Percentiles rank a stretch among this genome's conserved stretches.
These are phyloP conservation scores for Blastocladiella emersonii DNA, from an alignment of 371 early-diverging fungal genomes.

Conservation along the genomic window DNA sequence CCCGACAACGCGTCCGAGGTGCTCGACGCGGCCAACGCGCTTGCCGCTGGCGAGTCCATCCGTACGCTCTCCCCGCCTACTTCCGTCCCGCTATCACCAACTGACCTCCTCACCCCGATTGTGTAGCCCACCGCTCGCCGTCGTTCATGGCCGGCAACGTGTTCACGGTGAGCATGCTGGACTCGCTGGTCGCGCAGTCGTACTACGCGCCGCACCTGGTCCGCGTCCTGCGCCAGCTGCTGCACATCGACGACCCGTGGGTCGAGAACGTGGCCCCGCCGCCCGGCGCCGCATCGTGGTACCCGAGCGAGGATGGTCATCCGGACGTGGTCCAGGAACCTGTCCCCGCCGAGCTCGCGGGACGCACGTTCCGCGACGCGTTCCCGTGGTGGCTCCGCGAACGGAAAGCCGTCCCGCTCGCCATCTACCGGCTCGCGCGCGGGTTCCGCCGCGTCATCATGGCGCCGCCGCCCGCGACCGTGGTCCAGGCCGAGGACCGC, in stretches of 20 bases:
- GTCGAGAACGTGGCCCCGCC: not conserved
- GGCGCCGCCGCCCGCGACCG: not conserved
- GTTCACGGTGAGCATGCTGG: not conserved
- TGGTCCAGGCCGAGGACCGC: not conserved
- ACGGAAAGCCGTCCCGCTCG: not conserved
- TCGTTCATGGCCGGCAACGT: conserved; percentile 1
- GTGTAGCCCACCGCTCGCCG: not conserved
- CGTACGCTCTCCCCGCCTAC: not conserved
- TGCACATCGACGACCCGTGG: not conserved
- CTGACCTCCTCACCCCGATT: not conserved
- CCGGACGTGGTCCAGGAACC: not conserved
- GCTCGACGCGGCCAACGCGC: not conserved
- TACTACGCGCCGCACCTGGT: not conserved
- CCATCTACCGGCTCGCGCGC: not conserved
- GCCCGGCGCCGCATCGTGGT: not conserved
- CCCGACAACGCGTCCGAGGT: not conserved
- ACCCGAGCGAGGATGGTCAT: not conserved
- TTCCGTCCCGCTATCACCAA: not conserved
- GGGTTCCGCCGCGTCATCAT: not conserved
- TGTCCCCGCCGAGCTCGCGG: not conserved
- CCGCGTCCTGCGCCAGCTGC: not conserved
- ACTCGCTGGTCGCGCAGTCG: not conserved
- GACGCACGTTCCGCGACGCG: not conserved
- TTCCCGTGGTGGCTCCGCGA: not conserved
- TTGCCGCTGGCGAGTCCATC: not conserved